Base-by-base conservation (phyloP, 305 asterid species). In the Fraxinus ornus region DNA sequence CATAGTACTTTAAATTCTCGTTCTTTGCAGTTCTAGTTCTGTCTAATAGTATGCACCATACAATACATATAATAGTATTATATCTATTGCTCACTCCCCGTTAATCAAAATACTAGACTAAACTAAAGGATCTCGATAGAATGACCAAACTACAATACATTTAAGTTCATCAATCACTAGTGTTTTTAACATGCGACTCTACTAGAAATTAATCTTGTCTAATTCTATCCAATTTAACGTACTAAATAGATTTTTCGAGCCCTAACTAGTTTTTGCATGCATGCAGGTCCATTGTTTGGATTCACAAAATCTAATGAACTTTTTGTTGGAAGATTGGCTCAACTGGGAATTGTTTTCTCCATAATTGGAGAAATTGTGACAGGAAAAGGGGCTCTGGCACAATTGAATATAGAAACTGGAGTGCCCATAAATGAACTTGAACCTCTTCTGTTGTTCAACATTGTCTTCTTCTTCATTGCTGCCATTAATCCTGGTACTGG, bases 401-500 rank as follows among this genome's bases (percentile, higher is more conserved):
- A 96, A 77, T 81, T 96, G 80, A 96, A 96, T 84, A 82, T 96
- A 19, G 99, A 96, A 88, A 96, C 99, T 0, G 99, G 99, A 13
- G 93, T 96, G 5, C 99, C 98, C 5, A 92, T 96, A 10, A 88
- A 79, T 19, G 99, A 96, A 81, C 81, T 96, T 78, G 99, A 96
- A 83, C 99, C 99, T 19, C 95, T 94, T 21, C 44, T 96, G 79
- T 84, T 96, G 90, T 94, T 94, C 93, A 96, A 96, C 84, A 88
- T 96, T 1, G 84, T 80, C 49, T 95, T 95, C 91, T 96, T 96
- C 97, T 96, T 96, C 90, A 6, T 96, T 39, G 99, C 98, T 1
- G 98, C 99, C 68, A 91, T 96, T 19, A 96, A 96, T 81, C 99
- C 99, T 3, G 99, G 99, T 1, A 91, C 95, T 1, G 99, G 98